Conservation (phyloP, 345 rosid species). For the Psidium guajava region DNA sequence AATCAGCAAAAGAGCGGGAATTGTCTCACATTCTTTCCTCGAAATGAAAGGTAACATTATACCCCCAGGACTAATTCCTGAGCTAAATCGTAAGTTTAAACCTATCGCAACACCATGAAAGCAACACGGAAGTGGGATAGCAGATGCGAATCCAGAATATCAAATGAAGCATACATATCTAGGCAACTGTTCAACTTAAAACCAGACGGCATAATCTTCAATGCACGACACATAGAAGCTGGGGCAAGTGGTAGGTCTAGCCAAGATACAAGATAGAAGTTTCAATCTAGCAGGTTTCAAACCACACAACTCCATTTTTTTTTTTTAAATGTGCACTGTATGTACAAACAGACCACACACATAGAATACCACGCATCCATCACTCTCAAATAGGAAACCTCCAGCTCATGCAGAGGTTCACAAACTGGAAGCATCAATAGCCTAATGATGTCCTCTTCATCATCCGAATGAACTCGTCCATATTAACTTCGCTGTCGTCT, state of each 20-base stretch:
- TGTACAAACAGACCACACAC: neutral
- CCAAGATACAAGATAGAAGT: no score
- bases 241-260: neutral
- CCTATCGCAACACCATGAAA: neutral
- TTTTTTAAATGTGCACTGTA: neutral
- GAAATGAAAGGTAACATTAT: no score
- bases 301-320: no score
- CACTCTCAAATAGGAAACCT: neutral
- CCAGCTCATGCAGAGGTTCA: neutral
- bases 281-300: no score
- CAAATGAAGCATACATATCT: neutral
- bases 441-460: conserved; percentile 56
- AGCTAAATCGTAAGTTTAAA: neutral
- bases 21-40: neutral
- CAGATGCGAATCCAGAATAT: neutral
- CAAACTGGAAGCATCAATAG: conserved; percentile 7
- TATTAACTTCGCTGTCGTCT: conserved; percentile 67
- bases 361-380: neutral
- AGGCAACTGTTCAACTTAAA: neutral
- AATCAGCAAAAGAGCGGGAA: neutral
- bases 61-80: neutral
- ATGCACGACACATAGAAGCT: neutral
- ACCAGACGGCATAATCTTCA: neutral
- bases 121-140: neutral
- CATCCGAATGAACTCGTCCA: conserved; percentile 60